Conservation (phyloP, 2,329 filamentous ascomycete genomes). For the Scolecobasidium constrictum region DNA sequence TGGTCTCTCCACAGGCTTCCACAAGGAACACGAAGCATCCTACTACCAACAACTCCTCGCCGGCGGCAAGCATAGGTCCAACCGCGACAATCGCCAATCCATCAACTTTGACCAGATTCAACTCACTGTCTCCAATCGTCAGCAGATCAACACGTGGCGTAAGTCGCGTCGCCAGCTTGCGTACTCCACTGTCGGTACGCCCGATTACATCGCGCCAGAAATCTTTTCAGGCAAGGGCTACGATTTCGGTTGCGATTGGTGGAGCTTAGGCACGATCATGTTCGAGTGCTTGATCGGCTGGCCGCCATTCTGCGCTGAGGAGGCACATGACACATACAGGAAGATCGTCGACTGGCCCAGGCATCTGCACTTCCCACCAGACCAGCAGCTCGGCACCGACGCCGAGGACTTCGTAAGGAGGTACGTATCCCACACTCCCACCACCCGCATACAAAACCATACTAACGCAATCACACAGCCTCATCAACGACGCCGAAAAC, state of each 20-base stretch:
- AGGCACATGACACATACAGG: conserved; percentile 93
- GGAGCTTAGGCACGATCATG: conserved; percentile 98
- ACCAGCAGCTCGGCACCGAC: conserved; percentile 77
- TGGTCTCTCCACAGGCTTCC: conserved; percentile 93
- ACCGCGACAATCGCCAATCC: conserved; percentile 65
- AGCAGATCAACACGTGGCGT: conserved; percentile 97
- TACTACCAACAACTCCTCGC: conserved; percentile 97
- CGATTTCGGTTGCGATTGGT: conserved; percentile 97
- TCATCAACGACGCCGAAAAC: conserved; percentile 89
- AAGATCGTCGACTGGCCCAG: conserved; percentile 99
- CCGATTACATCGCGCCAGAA: conserved; percentile 96
- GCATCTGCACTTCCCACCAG: conserved; percentile 91
- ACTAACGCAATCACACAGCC: conserved; percentile 41
- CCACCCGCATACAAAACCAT: conserved; percentile 7
- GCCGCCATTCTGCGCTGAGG: conserved; percentile 97
- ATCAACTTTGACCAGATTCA: conserved; percentile 98
- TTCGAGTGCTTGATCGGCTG: conserved; percentile 97
- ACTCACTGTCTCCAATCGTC: conserved; percentile 91
- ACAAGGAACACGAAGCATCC: conserved; percentile 93
- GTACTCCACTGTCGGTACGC: conserved; percentile 95
- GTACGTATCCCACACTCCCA: conserved; percentile 38
- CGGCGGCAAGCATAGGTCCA: conserved; percentile 40
- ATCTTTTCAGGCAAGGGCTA: conserved; percentile 97
- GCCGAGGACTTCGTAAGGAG: conserved; percentile 87
- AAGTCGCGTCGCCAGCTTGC: conserved; percentile 92